phyloP scores from a whole-genome alignment of 176 grass and related monocot genomes.

The Hsuehochloa calcarea region DNA sequence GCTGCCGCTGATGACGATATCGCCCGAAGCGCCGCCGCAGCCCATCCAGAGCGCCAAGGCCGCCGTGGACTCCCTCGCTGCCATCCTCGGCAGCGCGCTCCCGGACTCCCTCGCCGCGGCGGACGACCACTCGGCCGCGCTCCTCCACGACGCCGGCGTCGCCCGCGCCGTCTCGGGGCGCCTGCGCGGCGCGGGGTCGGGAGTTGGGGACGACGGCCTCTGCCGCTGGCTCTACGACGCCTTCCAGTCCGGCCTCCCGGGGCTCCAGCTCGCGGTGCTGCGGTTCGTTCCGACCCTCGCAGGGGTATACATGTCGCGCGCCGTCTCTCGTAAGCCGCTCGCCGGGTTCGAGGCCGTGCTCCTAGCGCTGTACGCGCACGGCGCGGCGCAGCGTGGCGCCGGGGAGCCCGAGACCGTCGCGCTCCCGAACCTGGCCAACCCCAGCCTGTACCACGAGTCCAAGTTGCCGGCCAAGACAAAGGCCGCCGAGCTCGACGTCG shows the following conservation, averaged over 20 bases:
- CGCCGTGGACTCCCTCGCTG: constrained; percentile 49
- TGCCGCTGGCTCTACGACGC: constrained; percentile 88
- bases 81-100: constrained; percentile 44
- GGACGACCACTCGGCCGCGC: constrained; percentile 45
- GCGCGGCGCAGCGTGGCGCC: constrained; percentile 42
- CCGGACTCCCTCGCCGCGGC: constrained; percentile 23
- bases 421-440: constrained; percentile 59
- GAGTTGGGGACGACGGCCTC: constrained; percentile 56
- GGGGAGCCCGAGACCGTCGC: constrained; percentile 41
- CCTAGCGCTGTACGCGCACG: constrained; percentile 67
- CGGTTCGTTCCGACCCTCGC: constrained; percentile 58
- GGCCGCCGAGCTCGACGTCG: constrained; percentile 33
- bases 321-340: constrained; percentile 50
- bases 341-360: constrained; percentile 87
- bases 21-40: constrained; percentile 28
- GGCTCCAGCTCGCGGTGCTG: constrained; percentile 69
- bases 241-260: constrained; percentile 56
- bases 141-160: constrained; percentile 55
- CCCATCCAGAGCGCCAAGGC: constrained; percentile 44
- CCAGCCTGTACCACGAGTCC: constrained; percentile 63
- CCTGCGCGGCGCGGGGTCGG: constrained; percentile 39
- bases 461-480: constrained; percentile 39
- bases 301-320: constrained; percentile 68
- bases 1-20: constrained; percentile 1
- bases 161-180: constrained; percentile 29